phyloP scores from a whole-genome alignment of 192 early-diverging fungal genomes.

The Obelidium mucronatum region DNA sequence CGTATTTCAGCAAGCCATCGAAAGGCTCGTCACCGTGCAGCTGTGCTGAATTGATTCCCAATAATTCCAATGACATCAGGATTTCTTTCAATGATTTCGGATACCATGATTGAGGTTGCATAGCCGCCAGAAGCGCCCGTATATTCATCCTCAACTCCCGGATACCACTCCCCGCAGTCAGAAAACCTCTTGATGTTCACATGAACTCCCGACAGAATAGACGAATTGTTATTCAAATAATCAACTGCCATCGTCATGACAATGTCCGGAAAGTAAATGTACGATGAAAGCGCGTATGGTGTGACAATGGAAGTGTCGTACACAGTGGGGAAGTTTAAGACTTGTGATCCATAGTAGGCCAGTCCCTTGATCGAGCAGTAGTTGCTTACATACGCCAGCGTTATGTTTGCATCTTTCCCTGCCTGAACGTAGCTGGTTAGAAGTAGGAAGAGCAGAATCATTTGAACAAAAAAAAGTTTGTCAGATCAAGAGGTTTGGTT shows the following conservation, averaged over 20 bases:
- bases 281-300: background rate
- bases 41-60: background rate
- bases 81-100: background rate
- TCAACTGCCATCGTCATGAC: conserved; percentile 4
- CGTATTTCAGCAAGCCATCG: too few species aligned
- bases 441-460: background rate
- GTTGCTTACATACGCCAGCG: conserved; percentile 1
- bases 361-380: background rate
- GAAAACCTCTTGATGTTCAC: conserved; percentile 14
- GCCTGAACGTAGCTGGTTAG: background rate
- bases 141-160: background rate
- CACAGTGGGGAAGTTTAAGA: conserved; percentile 2
- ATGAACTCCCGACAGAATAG: background rate
- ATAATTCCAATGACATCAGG: conserved; percentile 5
- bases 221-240: background rate
- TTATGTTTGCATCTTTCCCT: background rate
- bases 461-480: background rate
- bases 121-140: conserved; percentile 2
- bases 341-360: background rate
- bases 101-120: background rate
- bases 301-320: background rate
- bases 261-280: conserved; percentile 8
- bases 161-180: conserved; percentile 1
- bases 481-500: too few species aligned
- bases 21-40: background rate